Evolutionary conservation across 2,329 filamentous ascomycete genomes (phyloP), one percentile per base, ranked within the genome.

Genomic region (Zopfia rhizophila): DNA sequence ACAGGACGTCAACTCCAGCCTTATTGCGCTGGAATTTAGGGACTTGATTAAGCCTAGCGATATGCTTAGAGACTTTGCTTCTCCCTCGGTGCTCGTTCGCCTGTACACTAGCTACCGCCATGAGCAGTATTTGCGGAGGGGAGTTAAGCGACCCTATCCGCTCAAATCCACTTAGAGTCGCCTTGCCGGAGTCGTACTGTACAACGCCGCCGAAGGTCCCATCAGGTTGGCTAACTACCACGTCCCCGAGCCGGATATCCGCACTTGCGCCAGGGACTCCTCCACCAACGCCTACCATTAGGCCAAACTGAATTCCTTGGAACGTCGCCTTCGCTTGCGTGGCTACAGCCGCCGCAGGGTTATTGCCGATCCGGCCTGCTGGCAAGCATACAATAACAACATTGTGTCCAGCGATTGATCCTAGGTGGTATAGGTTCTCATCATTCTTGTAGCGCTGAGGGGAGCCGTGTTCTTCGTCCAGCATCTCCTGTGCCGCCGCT

Each of bases 211-310:
- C 43, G 19, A 32, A 25, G n/a, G 24, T 27, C n/a, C n/a, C 8
- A 27, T 27, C 8, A 27, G 24, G 29, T 32, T 32, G 35, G 36
- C 43, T 46, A 27, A 46, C 36, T 7, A 46, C 36, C 24, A 46
- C 36, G 22, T 46, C 43, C 4, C 43, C 43, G 16, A 46, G 43
- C 31, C 43, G 35, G 22, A 46, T 35, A 35, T 46, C 43, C 12
- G 22, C 19, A 24, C 23, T 29, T 14, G 27, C 12, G 29, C 43
- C 24, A 7, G 43, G 36, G n/a, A 41, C 43, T n/a, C 43, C 43
- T 29, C 66, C 66, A 2, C 69, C 73, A 33, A 77, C 70, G 6
- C 74, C 73, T 3, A 77, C 72, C 59, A 78, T 61, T 2, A 78
- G 53, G 6, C 61, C 64, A 24, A 75, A 55, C 22, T 51, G 58